Conservation (phyloP, 2,329 filamentous ascomycete species). For the Lojkania enalia region DNA sequence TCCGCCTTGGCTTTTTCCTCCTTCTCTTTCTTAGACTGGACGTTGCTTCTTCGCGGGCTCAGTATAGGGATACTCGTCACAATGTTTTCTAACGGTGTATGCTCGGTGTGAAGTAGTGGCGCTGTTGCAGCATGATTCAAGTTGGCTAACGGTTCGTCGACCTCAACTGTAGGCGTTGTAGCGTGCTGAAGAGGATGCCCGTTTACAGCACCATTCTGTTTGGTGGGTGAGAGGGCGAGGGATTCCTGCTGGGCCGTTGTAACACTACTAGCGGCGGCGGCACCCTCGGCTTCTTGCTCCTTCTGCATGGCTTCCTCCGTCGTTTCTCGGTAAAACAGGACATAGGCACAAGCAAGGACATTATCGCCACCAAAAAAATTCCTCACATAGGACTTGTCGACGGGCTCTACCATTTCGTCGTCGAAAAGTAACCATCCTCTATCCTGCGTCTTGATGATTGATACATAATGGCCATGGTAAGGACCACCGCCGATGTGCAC, state of each 20-base stretch:
- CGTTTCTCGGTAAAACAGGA: constrained; percentile 96
- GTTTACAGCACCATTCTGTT: constrained; percentile 48
- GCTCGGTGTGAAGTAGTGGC: constrained; percentile 46
- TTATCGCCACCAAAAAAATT: constrained; percentile 93
- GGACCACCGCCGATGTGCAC: constrained; percentile 96
- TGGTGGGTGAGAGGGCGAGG: constrained; percentile 58
- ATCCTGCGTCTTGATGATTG: constrained; percentile 96
- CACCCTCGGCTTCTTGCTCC: constrained; percentile 82
- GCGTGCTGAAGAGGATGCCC: constrained; percentile 39
- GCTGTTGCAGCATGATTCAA: constrained; percentile 70
- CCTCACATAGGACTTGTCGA: constrained; percentile 92
- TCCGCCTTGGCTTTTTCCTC: constrained; percentile 68
- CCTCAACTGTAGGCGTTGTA: constrained; percentile 48
- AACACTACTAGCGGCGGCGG: constrained; percentile 44
- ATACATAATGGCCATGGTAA: constrained; percentile 96
- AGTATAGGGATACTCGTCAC: constrained; percentile 42
- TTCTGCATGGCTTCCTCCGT: constrained; percentile 68
- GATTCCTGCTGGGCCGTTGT: constrained; percentile 59
- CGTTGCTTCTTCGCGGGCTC: constrained; percentile 34
- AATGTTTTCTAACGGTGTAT: constrained; percentile 38
- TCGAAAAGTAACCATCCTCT: constrained; percentile 96
- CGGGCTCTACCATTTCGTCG: constrained; percentile 97
- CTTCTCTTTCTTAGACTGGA: constrained; percentile 55
- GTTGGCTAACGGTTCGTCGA: constrained; percentile 55
- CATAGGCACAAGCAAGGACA: constrained; percentile 91